These are phyloP conservation scores for Monosporozyma siamensis DNA, from an alignment of 805 yeast species.

Conservation along the genomic window DNA sequence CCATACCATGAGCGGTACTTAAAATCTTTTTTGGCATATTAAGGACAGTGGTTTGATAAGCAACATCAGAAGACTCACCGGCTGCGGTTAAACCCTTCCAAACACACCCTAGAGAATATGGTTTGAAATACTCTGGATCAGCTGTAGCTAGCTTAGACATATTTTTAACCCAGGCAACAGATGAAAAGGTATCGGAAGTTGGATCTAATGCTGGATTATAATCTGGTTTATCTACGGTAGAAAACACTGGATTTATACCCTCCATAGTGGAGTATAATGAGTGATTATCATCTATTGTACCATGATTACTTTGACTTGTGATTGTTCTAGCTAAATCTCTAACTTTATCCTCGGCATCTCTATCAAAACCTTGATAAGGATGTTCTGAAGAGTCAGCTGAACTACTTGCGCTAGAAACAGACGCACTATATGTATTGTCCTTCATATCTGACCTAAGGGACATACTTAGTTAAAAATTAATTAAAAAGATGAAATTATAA, in stretches of 20 bases:
- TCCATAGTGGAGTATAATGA: slow-evolving; percentile 13
- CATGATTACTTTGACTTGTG: slow-evolving; percentile 12
- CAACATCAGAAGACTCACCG: slow-evolving; percentile 61
- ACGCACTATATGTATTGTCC: background rate
- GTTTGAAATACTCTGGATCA: slow-evolving; percentile 57
- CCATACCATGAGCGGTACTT: slow-evolving; percentile 33
- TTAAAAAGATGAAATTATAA: background rate
- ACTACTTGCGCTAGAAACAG: background rate
- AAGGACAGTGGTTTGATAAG: slow-evolving; percentile 51
- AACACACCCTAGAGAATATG: slow-evolving; percentile 49
- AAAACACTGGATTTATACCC: slow-evolving; percentile 23
- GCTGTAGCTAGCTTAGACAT: slow-evolving; percentile 42
- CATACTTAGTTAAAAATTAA: background rate
- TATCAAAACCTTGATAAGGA: slow-evolving; percentile 30
- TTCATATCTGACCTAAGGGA: slow-evolving; percentile 3
- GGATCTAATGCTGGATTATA: slow-evolving; percentile 46
- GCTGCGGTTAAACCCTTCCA: slow-evolving; percentile 50
- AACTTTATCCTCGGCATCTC: slow-evolving; percentile 29
- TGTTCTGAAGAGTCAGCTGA: slow-evolving; percentile 1
- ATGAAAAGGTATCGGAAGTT: slow-evolving; percentile 45
- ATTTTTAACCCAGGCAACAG: slow-evolving; percentile 61
- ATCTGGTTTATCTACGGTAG: slow-evolving; percentile 12
- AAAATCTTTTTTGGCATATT: slow-evolving; percentile 44
- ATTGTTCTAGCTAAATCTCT: slow-evolving; percentile 36
- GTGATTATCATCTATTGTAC: slow-evolving; percentile 1